These are phyloP conservation scores for Paecilomyces sp. DNA, from an alignment of 2,329 filamentous ascomycete genomes.

Conservation along the genomic window DNA sequence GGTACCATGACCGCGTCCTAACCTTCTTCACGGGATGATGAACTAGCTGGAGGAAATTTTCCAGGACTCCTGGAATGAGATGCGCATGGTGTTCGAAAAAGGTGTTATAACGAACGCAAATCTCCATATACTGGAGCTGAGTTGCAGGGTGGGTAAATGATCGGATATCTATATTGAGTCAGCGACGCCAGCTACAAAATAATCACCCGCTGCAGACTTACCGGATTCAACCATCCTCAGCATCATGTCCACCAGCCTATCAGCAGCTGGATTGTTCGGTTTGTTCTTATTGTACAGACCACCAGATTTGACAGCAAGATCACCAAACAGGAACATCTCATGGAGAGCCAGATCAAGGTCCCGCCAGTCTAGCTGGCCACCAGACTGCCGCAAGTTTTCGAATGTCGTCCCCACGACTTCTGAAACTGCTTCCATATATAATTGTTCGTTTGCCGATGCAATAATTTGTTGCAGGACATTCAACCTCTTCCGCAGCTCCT, in stretches of 20 bases:
- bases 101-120: constrained; percentile 84
- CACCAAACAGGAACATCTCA: constrained; percentile 93
- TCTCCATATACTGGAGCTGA: constrained; percentile 96
- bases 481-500: constrained; percentile 83
- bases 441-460: constrained; percentile 75
- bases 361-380: constrained; percentile 78
- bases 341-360: constrained; percentile 89
- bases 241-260: constrained; percentile 87
- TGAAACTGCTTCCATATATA: constrained; percentile 84
- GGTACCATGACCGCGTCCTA: constrained; percentile 88
- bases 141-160: constrained; percentile 85
- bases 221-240: constrained; percentile 88
- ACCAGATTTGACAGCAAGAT: constrained; percentile 81
- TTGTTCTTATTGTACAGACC: constrained; percentile 81
- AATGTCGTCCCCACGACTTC: constrained; percentile 85
- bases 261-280: constrained; percentile 69
- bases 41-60: constrained; percentile 83
- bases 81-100: constrained; percentile 83
- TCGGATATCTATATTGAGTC: constrained; percentile 58
- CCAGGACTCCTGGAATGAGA: constrained; percentile 77
- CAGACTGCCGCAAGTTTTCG: constrained; percentile 66
- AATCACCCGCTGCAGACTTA: constrained; percentile 40
- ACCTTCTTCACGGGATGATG: constrained; percentile 85
- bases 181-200: constrained; percentile 4
- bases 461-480: constrained; percentile 90